phyloP scores from a whole-genome alignment of 768 basidiomycete species.

The Postia placenta region DNA sequence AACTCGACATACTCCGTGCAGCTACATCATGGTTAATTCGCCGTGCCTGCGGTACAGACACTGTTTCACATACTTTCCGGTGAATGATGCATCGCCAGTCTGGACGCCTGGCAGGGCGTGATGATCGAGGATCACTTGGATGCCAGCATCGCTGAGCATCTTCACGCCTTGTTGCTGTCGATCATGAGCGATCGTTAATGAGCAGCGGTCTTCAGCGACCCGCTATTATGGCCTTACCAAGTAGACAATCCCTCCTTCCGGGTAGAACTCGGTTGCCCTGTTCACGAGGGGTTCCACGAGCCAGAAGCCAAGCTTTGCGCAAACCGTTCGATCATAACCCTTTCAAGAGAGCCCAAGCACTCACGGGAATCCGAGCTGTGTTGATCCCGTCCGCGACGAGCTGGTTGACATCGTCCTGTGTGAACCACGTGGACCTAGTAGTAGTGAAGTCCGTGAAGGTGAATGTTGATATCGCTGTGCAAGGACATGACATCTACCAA shows the following conservation, averaged over 20 bases:
- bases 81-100: conserved; percentile 53
- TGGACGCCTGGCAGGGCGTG: conserved; percentile 72
- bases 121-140: conserved; percentile 62
- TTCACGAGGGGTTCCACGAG: conserved; percentile 70
- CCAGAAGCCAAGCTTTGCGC: conserved; percentile 70
- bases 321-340: background rate
- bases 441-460: too few species aligned
- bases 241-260: conserved; percentile 60
- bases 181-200: background rate
- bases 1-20: conserved; percentile 68
- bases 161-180: conserved; percentile 58
- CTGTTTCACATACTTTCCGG: conserved; percentile 44
- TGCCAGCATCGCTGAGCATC: conserved; percentile 56
- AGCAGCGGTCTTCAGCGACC: too few species aligned
- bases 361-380: conserved; percentile 70
- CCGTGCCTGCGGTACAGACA: background rate
- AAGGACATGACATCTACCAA: conserved; percentile 37
- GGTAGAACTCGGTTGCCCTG: conserved; percentile 52
- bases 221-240: conserved; percentile 53
- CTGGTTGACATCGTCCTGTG: conserved; percentile 49
- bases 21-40: conserved; percentile 26
- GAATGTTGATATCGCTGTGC: background rate
- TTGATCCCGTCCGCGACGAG: conserved; percentile 57
- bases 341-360: conserved; percentile 13
- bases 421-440: conserved; percentile 72